These are phyloP conservation scores for Carnegiea gigantea DNA, from an alignment of 179 eudicot genomes.

Conservation along the genomic window DNA sequence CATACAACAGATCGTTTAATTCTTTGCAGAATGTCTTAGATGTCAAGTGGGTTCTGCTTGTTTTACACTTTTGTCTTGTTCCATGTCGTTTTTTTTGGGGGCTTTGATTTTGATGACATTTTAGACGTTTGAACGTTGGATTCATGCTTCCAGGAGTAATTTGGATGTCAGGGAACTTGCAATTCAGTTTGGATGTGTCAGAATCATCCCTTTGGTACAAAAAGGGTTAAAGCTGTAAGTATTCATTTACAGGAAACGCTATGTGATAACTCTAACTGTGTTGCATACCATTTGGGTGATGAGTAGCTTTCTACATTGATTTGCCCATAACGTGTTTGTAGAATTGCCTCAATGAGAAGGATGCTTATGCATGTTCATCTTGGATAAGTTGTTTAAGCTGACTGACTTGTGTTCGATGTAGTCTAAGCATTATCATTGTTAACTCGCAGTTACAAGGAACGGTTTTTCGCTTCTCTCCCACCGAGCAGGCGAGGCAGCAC, in stretches of 20 bases:
- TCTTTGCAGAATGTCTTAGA: conserved; percentile 81
- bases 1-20: conserved; percentile 77
- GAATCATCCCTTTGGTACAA: conserved; percentile 81
- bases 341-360: conserved; percentile 26
- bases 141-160: conserved; percentile 53
- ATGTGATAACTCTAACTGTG: neutral
- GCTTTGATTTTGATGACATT: conserved; percentile 1
- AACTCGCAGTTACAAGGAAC: conserved; percentile 68
- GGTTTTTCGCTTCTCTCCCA: conserved; percentile 77
- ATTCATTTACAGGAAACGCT: neutral
- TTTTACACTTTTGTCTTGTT: neutral
- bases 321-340: conserved; percentile 28
- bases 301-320: neutral
- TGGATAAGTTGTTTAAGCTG: neutral
- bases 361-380: neutral
- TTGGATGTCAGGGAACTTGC: conserved; percentile 87
- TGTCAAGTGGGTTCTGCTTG: conserved; percentile 59
- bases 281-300: neutral
- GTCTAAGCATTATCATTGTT: conserved; percentile 15
- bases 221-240: conserved; percentile 80
- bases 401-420: neutral
- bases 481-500: conserved; percentile 65
- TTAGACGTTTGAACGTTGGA: neutral
- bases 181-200: conserved; percentile 83
- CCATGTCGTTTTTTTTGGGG: neutral